phyloP scores from a whole-genome alignment of 495 filamentous ascomycete genomes.

The Aspergillus baeticus region DNA sequence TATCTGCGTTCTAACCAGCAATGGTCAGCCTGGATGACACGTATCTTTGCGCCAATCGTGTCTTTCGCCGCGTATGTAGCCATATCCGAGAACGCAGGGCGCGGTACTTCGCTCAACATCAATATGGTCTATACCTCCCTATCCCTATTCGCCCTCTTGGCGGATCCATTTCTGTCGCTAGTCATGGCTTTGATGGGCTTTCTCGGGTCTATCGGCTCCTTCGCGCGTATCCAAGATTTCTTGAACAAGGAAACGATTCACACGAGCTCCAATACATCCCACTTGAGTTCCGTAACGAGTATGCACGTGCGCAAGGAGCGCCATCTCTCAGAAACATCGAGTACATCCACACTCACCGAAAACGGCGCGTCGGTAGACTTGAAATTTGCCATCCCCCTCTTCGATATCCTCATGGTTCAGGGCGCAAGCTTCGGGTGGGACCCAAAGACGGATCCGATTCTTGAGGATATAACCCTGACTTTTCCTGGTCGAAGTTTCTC shows the following conservation, averaged over 20 bases:
- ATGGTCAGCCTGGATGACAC: slow-evolving; percentile 43
- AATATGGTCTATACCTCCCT: slow-evolving; percentile 57
- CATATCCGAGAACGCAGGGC: slow-evolving; percentile 47
- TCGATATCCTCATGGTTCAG: slow-evolving; percentile 36
- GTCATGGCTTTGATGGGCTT: slow-evolving; percentile 56
- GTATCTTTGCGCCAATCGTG: slow-evolving; percentile 49
- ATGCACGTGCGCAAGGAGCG: background rate
- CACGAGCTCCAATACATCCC: slow-evolving; percentile 26
- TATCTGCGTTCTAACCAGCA: background rate
- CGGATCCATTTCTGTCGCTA: slow-evolving; percentile 51
- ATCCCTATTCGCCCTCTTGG: slow-evolving; percentile 58
- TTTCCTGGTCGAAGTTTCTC: slow-evolving; percentile 43
- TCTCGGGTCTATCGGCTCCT: slow-evolving; percentile 53
- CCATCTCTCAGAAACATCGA: slow-evolving; percentile 20
- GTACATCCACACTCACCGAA: slow-evolving; percentile 24
- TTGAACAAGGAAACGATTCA: slow-evolving; percentile 43
- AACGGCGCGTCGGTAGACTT: background rate
- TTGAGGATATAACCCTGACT: slow-evolving; percentile 40
- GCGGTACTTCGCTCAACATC: slow-evolving; percentile 45
- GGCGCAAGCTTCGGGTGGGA: slow-evolving; percentile 53
- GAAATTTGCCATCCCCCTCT: slow-evolving; percentile 16
- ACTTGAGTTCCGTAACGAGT: background rate
- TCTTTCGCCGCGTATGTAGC: slow-evolving; percentile 51
- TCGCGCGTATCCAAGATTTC: slow-evolving; percentile 59
- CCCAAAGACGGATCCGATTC: slow-evolving; percentile 37